phyloP scores from a whole-genome alignment of 2,329 filamentous ascomycete species.

The Nannizziopsis arthrosporioides region DNA sequence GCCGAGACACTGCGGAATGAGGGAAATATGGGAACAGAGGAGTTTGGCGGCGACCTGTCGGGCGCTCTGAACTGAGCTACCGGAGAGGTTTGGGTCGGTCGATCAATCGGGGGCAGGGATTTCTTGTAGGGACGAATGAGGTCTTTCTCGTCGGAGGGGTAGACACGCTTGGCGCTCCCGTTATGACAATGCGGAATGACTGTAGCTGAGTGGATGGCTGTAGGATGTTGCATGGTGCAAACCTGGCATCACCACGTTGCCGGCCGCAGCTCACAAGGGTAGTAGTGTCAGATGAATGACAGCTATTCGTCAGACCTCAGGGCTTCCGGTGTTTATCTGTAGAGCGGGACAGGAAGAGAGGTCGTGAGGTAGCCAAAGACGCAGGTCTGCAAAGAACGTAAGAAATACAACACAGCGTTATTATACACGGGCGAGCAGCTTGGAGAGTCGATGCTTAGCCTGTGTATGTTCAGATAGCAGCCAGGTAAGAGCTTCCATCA shows the following conservation, averaged over 20 bases:
- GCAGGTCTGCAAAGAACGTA: too few species aligned
- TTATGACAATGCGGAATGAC: conserved; percentile 5
- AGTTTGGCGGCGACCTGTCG: conserved; percentile 15
- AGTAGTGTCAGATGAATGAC: not conserved
- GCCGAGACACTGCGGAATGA: conserved; percentile 79
- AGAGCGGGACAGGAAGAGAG: too few species aligned
- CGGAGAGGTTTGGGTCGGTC: not conserved
- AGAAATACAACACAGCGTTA: too few species aligned
- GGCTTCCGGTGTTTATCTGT: too few species aligned
- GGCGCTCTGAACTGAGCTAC: conserved; percentile 12
- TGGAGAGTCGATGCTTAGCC: too few species aligned
- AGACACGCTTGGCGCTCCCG: conserved; percentile 6
- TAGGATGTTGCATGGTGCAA: conserved; percentile 2
- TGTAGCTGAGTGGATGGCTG: not conserved
- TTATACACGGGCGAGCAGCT: too few species aligned
- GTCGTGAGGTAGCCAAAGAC: too few species aligned
- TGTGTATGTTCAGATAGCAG: too few species aligned
- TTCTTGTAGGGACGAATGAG: conserved; percentile 2
- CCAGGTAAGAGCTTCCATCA: too few species aligned
- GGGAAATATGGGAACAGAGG: conserved; percentile 25
- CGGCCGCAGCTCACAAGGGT: not conserved
- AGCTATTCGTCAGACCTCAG: too few species aligned
- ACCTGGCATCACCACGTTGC: conserved; percentile 5
- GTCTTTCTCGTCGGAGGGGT: conserved; percentile 6
- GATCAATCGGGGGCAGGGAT: conserved; percentile 2